These are phyloP conservation scores for Poteriospumella lacustris DNA, from an alignment of 108 stramenopile genomes.

Conservation along the genomic window DNA sequence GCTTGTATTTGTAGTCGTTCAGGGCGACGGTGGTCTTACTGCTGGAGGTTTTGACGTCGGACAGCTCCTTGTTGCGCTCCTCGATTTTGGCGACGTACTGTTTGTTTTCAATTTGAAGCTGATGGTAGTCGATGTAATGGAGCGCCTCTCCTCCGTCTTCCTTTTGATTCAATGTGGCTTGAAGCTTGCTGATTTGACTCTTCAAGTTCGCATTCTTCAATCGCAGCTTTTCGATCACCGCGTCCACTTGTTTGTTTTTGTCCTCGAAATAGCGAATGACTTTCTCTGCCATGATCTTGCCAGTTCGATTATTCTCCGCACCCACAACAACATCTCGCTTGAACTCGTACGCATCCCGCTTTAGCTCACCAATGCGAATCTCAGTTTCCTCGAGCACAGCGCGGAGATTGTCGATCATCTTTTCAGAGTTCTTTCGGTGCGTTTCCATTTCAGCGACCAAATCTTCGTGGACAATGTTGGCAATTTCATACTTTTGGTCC, in stretches of 20 bases:
- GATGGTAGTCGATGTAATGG: slow-evolving; percentile 67
- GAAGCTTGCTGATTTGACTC: slow-evolving; percentile 50
- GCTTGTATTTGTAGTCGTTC: slow-evolving; percentile 51
- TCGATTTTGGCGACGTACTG: slow-evolving; percentile 61
- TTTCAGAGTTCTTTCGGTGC: slow-evolving; percentile 38
- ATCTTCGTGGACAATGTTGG: slow-evolving; percentile 38
- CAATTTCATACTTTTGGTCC: slow-evolving; percentile 55
- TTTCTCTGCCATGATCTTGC: slow-evolving; percentile 51
- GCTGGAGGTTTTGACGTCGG: slow-evolving; percentile 54
- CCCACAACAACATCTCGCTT: slow-evolving; percentile 63
- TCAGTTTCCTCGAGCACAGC: slow-evolving; percentile 62
- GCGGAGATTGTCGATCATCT: slow-evolving; percentile 56
- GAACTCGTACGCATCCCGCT: slow-evolving; percentile 65
- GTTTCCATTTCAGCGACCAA: slow-evolving; percentile 27
- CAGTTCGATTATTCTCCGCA: slow-evolving; percentile 62
- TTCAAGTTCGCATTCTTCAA: slow-evolving; percentile 59
- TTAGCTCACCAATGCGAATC: slow-evolving; percentile 57
- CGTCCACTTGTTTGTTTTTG: slow-evolving; percentile 49
- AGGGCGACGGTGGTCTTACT: slow-evolving; percentile 53
- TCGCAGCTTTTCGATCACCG: slow-evolving; percentile 60
- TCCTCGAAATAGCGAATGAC: slow-evolving; percentile 62
- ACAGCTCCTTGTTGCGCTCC: slow-evolving; percentile 60
- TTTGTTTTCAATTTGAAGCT: slow-evolving; percentile 69
- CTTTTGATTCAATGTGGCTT: slow-evolving; percentile 54
- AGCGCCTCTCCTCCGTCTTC: slow-evolving; percentile 63